phyloP scores from a whole-genome alignment of 2,329 filamentous ascomycete genomes.

The Neofusicoccum cordaticola region DNA sequence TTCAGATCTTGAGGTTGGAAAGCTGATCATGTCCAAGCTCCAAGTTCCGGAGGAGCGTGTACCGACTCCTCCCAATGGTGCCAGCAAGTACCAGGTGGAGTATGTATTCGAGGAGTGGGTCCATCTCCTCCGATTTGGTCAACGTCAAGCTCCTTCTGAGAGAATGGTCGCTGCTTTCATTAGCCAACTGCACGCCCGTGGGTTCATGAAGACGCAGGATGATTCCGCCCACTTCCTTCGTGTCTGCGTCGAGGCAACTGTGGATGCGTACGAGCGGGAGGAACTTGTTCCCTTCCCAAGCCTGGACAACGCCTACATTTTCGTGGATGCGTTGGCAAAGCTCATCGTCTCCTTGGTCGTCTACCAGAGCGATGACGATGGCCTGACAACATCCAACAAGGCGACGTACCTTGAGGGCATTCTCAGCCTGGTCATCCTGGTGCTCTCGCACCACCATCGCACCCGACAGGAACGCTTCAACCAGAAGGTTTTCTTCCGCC shows the following conservation, averaged over 20 bases:
- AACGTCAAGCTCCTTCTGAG: constrained; percentile 66
- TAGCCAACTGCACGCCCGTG: constrained; percentile 73
- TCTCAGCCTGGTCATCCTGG: constrained; percentile 71
- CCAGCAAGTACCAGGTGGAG: constrained; percentile 78
- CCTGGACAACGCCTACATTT: constrained; percentile 58
- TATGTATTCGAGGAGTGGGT: constrained; percentile 98
- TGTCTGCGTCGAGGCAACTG: constrained; percentile 74
- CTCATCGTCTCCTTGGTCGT: constrained; percentile 74
- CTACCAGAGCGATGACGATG: constrained; percentile 60
- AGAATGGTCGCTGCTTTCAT: constrained; percentile 74
- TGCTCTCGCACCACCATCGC: constrained; percentile 82
- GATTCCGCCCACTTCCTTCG: constrained; percentile 79
- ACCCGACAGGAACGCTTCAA: constrained; percentile 79
- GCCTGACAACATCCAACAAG: constrained; percentile 60
- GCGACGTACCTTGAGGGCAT: constrained; percentile 73
- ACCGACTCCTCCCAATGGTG: constrained; percentile 55
- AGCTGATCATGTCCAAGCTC: constrained; percentile 68
- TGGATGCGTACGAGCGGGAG: constrained; percentile 73
- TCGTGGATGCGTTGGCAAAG: constrained; percentile 78
- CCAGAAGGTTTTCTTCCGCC: constrained; percentile 84
- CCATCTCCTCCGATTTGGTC: constrained; percentile 59
- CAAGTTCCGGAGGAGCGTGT: constrained; percentile 52
- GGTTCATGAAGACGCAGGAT: constrained; percentile 70
- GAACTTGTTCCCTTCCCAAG: constrained; percentile 59
- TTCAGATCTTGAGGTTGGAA: constrained; percentile 61